A percentile compares a stretch with the other conserved stretches of the same genome.
Evolutionary conservation across 805 yeast species (phyloP).

Genomic region (Barnettozyma vustinii): DNA sequence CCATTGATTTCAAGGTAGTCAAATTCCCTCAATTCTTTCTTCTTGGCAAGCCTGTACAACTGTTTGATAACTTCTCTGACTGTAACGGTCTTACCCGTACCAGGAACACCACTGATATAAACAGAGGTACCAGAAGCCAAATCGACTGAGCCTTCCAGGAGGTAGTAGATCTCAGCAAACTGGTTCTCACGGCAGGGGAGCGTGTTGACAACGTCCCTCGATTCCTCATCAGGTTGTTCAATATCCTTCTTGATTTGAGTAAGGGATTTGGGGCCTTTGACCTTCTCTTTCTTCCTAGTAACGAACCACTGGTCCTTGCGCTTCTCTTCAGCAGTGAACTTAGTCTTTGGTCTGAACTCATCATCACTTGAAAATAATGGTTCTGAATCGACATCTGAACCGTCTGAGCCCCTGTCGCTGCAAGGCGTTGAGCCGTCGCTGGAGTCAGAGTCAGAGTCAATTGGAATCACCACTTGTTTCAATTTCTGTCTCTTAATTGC

Average conservation of each 20-base stretch:
- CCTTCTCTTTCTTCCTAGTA: conserved; percentile 5
- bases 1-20: conserved; percentile 88
- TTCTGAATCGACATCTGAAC: conserved; percentile 1
- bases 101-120: conserved; percentile 95
- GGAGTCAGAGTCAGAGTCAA: conserved; percentile 4
- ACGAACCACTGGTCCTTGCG: conserved; percentile 17
- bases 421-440: neutral
- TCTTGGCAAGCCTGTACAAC: conserved; percentile 39
- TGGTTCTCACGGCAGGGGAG: conserved; percentile 88
- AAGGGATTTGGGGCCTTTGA: conserved; percentile 23
- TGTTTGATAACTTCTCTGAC: conserved; percentile 79
- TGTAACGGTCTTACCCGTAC: conserved; percentile 95
- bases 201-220: conserved; percentile 22
- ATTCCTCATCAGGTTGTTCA: conserved; percentile 28
- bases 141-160: conserved; percentile 65
- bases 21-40: conserved; percentile 43
- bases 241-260: conserved; percentile 17
- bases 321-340: conserved; percentile 22
- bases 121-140: conserved; percentile 75
- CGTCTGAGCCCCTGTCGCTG: conserved; percentile 1
- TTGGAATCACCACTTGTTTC: conserved; percentile 7
- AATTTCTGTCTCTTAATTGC: neutral
- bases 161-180: conserved; percentile 61
- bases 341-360: conserved; percentile 25
- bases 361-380: conserved; percentile 9